phyloP scores from a whole-genome alignment of 129 eudicot genomes.

The Flaveria trinervia region DNA sequence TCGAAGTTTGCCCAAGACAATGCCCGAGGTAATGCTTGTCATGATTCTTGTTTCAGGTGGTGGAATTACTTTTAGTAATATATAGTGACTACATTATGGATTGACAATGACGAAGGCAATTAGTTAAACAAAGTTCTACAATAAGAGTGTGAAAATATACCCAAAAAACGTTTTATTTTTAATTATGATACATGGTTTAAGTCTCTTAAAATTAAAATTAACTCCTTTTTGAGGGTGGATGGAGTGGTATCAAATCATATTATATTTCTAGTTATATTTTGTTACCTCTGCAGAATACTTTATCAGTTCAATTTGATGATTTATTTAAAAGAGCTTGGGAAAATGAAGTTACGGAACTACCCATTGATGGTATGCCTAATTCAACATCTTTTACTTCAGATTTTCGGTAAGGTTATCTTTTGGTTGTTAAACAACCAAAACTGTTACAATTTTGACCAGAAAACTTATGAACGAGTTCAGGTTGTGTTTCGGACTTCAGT shows the following conservation, averaged over 20 bases:
- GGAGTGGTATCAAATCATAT: constrained; percentile 12
- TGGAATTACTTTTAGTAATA: neutral
- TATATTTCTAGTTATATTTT: constrained; percentile 28
- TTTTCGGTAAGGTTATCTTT: neutral
- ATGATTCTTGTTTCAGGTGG: constrained; percentile 10
- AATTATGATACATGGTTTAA: constrained; percentile 16
- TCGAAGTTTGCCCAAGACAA: constrained; percentile 37
- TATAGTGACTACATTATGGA: neutral
- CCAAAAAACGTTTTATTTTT: neutral
- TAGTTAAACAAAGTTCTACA: neutral
- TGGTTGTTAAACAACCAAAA: too few relatives aligned
- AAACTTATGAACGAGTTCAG: neutral
- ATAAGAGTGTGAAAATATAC: constrained; percentile 1
- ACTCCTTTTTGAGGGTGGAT: neutral
- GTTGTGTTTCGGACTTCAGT: neutral
- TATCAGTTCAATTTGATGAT: constrained; percentile 93
- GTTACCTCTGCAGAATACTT: constrained; percentile 57
- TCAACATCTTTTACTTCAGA: neutral
- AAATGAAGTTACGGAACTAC: constrained; percentile 60
- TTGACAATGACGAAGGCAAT: neutral
- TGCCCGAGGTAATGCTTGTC: constrained; percentile 54
- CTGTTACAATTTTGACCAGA: neutral
- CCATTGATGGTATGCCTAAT: constrained; percentile 59
- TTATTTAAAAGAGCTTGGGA: constrained; percentile 97
- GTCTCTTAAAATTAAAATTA: constrained; percentile 10